A percentile compares a stretch with the other conserved stretches of the same genome.
phyloP scores from a whole-genome alignment of 2,329 filamentous ascomycete species.

The Penicillium sp. region DNA sequence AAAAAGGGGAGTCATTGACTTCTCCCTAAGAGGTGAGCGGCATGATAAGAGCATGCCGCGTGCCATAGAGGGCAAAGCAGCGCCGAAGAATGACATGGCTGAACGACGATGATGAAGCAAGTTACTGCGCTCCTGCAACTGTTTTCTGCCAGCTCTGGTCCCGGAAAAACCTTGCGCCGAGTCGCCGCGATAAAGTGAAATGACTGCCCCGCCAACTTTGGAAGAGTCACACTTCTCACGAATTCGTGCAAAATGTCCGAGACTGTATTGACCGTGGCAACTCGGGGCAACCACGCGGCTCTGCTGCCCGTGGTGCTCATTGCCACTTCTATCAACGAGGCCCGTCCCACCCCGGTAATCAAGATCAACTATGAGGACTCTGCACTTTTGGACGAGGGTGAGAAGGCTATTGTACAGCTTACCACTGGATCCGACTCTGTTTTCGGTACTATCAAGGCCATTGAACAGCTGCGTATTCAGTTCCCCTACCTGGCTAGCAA shows the following conservation, averaged over 20 bases:
- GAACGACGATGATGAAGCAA: constrained; percentile 11
- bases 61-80: constrained; percentile 33
- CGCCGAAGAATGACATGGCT: constrained; percentile 35
- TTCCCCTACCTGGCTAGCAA: constrained; percentile 38
- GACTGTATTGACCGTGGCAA: constrained; percentile 35
- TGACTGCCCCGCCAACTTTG: constrained; percentile 24
- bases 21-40: constrained; percentile 26
- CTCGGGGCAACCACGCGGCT: constrained; percentile 38
- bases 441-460: constrained; percentile 28
- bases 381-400: constrained; percentile 30
- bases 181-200: constrained; percentile 13
- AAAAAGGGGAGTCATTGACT: constrained; percentile 31
- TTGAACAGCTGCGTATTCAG: constrained; percentile 31
- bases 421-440: constrained; percentile 26
- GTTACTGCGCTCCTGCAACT: constrained; percentile 18
- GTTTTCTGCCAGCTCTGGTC: constrained; percentile 33
- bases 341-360: constrained; percentile 32
- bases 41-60: constrained; percentile 33
- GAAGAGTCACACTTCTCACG: constrained; percentile 4
- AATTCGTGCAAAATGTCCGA: constrained; percentile 27
- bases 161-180: constrained; percentile 33
- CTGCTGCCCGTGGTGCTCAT: constrained; percentile 41
- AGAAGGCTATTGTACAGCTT: constrained; percentile 35
- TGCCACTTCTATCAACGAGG: constrained; percentile 39
- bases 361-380: constrained; percentile 38